phyloP scores from a whole-genome alignment of 768 basidiomycete species.

The Termitomyces sp. region DNA sequence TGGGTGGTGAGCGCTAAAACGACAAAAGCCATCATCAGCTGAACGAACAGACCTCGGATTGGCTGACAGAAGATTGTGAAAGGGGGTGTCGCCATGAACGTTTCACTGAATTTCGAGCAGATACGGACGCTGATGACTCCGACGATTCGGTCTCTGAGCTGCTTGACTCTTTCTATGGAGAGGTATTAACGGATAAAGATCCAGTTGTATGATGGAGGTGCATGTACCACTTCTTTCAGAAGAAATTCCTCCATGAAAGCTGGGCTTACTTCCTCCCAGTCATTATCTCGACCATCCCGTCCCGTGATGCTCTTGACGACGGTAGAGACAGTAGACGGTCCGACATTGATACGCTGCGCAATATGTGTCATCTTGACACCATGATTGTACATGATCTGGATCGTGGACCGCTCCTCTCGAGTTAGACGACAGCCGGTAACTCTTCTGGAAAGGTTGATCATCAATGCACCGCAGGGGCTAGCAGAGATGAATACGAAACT shows the following conservation, averaged over 20 bases:
- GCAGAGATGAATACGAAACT: neutral
- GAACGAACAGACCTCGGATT: too few species aligned
- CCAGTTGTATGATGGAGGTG: too few species aligned
- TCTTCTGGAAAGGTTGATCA: neutral
- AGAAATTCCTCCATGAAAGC: neutral
- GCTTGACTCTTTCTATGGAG: neutral
- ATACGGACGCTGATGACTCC: neutral
- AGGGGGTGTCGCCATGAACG: neutral
- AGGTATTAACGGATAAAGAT: neutral
- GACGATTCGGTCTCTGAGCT: neutral
- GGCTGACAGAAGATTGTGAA: neutral
- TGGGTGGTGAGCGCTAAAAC: neutral
- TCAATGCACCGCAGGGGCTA: too few species aligned
- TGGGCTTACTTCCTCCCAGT: neutral
- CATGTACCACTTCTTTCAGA: neutral
- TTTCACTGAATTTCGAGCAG: neutral
- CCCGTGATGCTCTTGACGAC: neutral
- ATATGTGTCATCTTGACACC: neutral
- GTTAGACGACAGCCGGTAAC: neutral
- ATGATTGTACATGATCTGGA: slow-evolving; percentile 4
- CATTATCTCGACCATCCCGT: neutral
- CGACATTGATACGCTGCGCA: neutral
- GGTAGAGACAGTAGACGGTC: neutral
- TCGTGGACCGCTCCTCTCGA: neutral
- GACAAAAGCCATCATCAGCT: neutral